A percentile compares a stretch with the other conserved stretches of the same genome.
phyloP scores from a whole-genome alignment of 192 early-diverging fungal genomes.

The Gonapodya sp. region DNA sequence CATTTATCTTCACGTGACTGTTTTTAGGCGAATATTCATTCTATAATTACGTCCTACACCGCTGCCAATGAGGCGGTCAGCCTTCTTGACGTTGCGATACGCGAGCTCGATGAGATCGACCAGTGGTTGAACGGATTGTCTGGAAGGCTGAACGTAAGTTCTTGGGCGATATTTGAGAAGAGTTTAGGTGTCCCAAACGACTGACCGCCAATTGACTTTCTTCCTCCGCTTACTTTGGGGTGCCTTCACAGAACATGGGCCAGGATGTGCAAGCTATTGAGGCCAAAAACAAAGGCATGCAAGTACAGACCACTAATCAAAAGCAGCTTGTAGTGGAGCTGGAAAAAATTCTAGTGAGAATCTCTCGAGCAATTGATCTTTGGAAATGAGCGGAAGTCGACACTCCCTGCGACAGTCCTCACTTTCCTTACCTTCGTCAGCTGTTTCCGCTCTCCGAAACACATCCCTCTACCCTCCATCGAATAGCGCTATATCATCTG shows the following conservation, averaged over 20 bases:
- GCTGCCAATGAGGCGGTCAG: constrained; percentile 59
- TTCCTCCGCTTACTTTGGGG: constrained; percentile 15
- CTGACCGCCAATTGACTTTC: background rate
- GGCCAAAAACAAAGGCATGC: constrained; percentile 79
- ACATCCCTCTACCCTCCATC: constrained; percentile 23
- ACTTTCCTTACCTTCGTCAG: background rate
- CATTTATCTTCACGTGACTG: background rate
- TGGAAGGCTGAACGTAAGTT: constrained; percentile 67
- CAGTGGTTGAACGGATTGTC: constrained; percentile 78
- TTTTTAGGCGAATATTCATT: background rate
- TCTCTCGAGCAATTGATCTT: constrained; percentile 32
- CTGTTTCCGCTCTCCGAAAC: background rate
- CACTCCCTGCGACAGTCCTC: background rate
- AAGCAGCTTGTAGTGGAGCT: constrained; percentile 74
- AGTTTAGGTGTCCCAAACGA: background rate
- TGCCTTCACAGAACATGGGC: constrained; percentile 65
- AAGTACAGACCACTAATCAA: constrained; percentile 83
- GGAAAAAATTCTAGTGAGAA: constrained; percentile 61
- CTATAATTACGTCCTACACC: background rate
- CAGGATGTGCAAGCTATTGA: constrained; percentile 94
- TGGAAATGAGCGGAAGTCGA: background rate
- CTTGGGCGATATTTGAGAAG: background rate
- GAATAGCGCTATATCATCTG: constrained; percentile 52
- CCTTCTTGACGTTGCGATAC: constrained; percentile 74
- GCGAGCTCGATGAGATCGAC: constrained; percentile 77